These are phyloP conservation scores for Ceratobasidium sp. DNA, from an alignment of 1,284 basidiomycete genomes.

Conservation along the genomic window DNA sequence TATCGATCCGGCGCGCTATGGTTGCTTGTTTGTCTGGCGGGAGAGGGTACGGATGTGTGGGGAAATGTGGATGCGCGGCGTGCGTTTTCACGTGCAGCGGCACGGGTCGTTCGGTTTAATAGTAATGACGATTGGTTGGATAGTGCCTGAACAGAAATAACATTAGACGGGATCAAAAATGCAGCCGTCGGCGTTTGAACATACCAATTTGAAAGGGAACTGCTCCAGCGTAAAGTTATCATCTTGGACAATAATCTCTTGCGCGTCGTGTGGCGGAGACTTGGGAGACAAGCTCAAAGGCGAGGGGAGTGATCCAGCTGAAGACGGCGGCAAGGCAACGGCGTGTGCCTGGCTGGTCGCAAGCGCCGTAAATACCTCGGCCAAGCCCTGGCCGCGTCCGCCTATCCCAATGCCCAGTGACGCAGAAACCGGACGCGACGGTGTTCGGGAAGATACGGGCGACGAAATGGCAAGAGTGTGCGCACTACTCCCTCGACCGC, in stretches of 20 bases:
- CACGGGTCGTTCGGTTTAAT: conserved; percentile 33
- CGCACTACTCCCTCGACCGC: too few species aligned
- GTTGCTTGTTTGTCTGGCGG: too few species aligned
- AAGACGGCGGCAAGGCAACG: not conserved
- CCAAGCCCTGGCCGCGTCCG: not conserved
- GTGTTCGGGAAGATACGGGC: too few species aligned
- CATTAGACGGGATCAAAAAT: conserved; percentile 10
- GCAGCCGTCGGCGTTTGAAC: not conserved
- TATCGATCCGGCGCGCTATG: too few species aligned
- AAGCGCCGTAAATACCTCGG: not conserved
- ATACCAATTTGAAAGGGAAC: conserved; percentile 38
- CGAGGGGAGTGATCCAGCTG: conserved; percentile 29
- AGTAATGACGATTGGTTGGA: conserved; percentile 38
- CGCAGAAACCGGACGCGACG: too few species aligned
- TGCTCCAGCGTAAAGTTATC: conserved; percentile 33
- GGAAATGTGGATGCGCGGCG: not conserved
- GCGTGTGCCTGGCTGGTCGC: too few species aligned
- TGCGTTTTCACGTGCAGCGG: conserved; percentile 21
- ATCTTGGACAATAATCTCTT: not conserved
- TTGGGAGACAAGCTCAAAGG: conserved; percentile 3
- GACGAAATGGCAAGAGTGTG: conserved; percentile 4
- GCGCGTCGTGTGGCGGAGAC: too few species aligned
- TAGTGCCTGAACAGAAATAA: conserved; percentile 16
- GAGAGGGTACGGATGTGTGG: too few species aligned
- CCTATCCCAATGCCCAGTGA: too few species aligned